Conservation (phyloP, 768 basidiomycete species). For the Rubroboletus satanas region DNA sequence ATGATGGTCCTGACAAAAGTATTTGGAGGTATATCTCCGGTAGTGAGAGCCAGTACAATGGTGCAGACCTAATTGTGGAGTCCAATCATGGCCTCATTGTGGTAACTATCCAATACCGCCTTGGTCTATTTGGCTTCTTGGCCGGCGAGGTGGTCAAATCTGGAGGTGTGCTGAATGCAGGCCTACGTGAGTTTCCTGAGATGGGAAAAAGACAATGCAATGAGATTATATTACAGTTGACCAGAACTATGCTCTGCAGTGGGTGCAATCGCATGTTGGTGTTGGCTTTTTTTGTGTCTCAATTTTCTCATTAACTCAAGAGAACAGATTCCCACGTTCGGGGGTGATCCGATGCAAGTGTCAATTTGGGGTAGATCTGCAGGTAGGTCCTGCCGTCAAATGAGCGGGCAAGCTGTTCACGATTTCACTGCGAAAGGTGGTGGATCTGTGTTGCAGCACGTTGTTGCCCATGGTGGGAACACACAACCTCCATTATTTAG, state of each 20-base stretch:
- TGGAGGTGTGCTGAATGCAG: conserved; percentile 2
- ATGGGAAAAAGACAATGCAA: background rate
- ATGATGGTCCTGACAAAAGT: background rate
- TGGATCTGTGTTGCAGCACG: conserved; percentile 9
- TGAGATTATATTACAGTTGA: background rate
- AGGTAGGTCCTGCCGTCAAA: background rate
- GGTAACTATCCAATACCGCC: conserved; percentile 9
- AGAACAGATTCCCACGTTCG: conserved; percentile 1
- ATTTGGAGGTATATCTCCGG: background rate
- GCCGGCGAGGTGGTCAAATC: background rate
- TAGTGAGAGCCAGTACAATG: background rate
- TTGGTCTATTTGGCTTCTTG: conserved; percentile 8
- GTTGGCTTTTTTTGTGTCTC: background rate
- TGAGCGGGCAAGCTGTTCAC: too few relatives aligned
- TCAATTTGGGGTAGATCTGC: conserved; percentile 10
- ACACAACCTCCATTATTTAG: conserved; percentile 5
- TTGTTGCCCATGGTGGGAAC: conserved; percentile 2
- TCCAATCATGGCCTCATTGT: conserved; percentile 5
- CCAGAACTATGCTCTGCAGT: conserved; percentile 2
- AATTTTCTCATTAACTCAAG: background rate
- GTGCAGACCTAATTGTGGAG: conserved; percentile 1
- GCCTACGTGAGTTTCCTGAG: conserved; percentile 3
- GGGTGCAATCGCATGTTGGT: conserved; percentile 6
- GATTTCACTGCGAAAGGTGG: background rate
- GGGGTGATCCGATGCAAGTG: conserved; percentile 1